Base-by-base conservation (phyloP, 2,329 filamentous ascomycete species). In the Xylaria sp. region DNA sequence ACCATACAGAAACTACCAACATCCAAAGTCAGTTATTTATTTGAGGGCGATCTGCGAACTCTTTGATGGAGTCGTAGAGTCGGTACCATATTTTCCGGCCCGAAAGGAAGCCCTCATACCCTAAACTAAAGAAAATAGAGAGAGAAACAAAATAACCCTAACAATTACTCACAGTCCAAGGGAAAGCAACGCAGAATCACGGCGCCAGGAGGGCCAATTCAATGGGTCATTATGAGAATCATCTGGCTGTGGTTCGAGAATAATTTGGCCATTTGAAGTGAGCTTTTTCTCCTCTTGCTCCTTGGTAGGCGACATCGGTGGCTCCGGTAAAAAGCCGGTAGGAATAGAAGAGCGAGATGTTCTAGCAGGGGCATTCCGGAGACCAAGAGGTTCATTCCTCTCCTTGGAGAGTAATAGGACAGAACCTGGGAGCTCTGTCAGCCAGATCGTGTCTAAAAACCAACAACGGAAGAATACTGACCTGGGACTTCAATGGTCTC, bases 221-320 rank as follows among this genome's bases (percentile, higher is more conserved):
- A 98, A 82, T 0, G 95, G 95, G 75, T 98, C 95, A 72, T 98
- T 98, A 60, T 86, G 84, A 0, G 93, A 94, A 60, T 98, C 94
- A 68, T 98, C 94, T 0, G 95, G 95, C 78, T 98, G 95, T 0
- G 95, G 95, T 0, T 97, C 92, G 16, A 98, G 83, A 64, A 98
- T 93, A 75, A 98, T 93, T 69, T 88, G 87, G 18, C 94, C 94
- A 78, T 97, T 92, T 42, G 86, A 81, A 1, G 94, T 97, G 72
- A 85, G 91, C 83, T 98, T 98, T 81, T 89, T 88, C 54, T 83
- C 83, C 18, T 79, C 79, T 58, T 79, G 72, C 21, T 71, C 71
- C 6, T 72, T 63, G 2, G 69, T 70, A 23, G 58, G 73, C 65
- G 63, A 70, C 44, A 72, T 74, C 9, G 81, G 77, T 4, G 74